These are phyloP conservation scores for Lomentospora prolificans DNA, from an alignment of 2,329 filamentous ascomycete species.

Conservation along the genomic window DNA sequence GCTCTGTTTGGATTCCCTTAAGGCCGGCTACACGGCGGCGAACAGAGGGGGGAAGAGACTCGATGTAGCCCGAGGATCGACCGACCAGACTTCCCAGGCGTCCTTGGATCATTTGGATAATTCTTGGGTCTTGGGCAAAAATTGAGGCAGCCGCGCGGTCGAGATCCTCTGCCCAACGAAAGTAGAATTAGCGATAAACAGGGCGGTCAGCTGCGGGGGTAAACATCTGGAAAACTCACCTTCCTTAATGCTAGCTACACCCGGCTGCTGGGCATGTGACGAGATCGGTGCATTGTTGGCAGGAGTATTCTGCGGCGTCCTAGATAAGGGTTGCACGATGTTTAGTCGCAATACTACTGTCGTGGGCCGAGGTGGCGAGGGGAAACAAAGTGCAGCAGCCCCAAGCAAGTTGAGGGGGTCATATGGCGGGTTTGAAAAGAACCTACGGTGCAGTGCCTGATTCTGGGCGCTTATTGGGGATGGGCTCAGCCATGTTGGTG, in stretches of 20 bases:
- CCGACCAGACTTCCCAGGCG: conserved; percentile 90
- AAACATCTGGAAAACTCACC: conserved; percentile 47
- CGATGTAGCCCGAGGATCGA: conserved; percentile 93
- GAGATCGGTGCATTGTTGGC: conserved; percentile 93
- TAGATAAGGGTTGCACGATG: conserved; percentile 27
- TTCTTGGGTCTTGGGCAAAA: conserved; percentile 89
- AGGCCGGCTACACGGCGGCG: conserved; percentile 89
- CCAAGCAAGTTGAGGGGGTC: not conserved
- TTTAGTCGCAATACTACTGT: not conserved
- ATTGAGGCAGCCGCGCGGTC: conserved; percentile 84
- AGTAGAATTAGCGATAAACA: not conserved
- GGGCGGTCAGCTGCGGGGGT: not conserved
- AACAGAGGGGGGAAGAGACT: conserved; percentile 82
- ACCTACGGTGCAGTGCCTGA: conserved; percentile 49
- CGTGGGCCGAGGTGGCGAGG: not conserved
- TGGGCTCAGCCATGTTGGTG: conserved; percentile 48
- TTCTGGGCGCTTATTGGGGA: conserved; percentile 53
- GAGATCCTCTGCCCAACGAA: conserved; percentile 62
- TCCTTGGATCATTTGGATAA: conserved; percentile 96
- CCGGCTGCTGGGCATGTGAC: conserved; percentile 91
- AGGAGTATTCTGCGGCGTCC: conserved; percentile 97
- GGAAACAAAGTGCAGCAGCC: not conserved
- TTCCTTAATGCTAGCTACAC: conserved; percentile 92
- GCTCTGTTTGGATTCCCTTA: conserved; percentile 97
- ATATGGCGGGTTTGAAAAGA: conserved; percentile 11